A percentile compares a stretch with the other conserved stretches of the same genome.
Conservation (phyloP, 2,329 filamentous ascomycete genomes). For the Plectosphaerella cucumerina region DNA sequence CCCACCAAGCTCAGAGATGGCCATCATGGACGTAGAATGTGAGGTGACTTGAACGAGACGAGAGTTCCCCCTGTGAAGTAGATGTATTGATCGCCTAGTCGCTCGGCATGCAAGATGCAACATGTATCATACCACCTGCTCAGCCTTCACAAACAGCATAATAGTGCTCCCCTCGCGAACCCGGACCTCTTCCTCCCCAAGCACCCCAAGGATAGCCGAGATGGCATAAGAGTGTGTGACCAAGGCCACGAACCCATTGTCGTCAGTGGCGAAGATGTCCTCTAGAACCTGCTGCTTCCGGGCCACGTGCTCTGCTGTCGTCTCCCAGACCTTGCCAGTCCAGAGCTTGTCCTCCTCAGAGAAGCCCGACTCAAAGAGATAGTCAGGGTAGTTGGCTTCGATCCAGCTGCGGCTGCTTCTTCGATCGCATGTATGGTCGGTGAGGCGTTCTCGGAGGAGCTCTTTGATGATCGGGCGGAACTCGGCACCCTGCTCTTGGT, state of each 20-base stretch:
- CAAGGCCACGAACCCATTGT: conserved; percentile 39
- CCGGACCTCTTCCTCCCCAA: conserved; percentile 36
- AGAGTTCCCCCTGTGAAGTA: no score
- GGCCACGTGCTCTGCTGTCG: conserved; percentile 38
- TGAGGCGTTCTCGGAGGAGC: conserved; percentile 53
- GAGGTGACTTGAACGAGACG: no score
- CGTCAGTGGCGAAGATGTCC: conserved; percentile 38
- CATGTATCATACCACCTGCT: not conserved
- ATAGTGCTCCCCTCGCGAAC: conserved; percentile 49
- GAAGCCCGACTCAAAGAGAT: conserved; percentile 49
- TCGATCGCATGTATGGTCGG: conserved; percentile 58
- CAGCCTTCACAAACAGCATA: conserved; percentile 49
- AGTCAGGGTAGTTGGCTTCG: conserved; percentile 42
- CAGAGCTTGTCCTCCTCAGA: conserved; percentile 52
- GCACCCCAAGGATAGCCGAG: conserved; percentile 34
- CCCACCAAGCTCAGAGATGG: no score
- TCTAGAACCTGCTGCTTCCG: conserved; percentile 38
- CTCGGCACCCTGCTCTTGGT: conserved; percentile 24
- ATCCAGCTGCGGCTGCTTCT: conserved; percentile 46
- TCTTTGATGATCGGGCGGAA: conserved; percentile 55
- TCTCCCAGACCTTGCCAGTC: conserved; percentile 42
- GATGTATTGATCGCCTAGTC: no score
- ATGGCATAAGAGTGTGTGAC: conserved; percentile 47
- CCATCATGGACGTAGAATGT: no score
- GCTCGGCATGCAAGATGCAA: no score